Evolutionary conservation across 2,329 filamentous ascomycete genomes (phyloP).

Genomic region (Penicillium paneum): DNA sequence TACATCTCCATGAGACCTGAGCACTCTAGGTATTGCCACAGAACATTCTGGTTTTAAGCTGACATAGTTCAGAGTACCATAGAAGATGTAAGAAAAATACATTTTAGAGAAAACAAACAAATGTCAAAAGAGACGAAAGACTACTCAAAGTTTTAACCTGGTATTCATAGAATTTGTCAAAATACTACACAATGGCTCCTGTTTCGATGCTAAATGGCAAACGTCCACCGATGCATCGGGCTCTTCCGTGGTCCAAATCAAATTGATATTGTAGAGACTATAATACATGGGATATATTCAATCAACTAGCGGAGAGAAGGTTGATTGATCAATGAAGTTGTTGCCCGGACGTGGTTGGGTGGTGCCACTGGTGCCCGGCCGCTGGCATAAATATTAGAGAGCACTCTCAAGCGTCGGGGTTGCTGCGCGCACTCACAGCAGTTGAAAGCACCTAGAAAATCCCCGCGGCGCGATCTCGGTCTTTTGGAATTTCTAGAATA

Average conservation of each 20-base stretch:
- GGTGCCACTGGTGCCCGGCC: not conserved
- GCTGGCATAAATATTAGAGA: not conserved
- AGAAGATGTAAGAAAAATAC: not conserved
- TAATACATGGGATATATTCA: slow-evolving; percentile 24
- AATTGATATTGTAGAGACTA: slow-evolving; percentile 26
- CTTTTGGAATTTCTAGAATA: not conserved
- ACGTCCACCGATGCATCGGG: not conserved
- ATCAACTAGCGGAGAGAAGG: slow-evolving; percentile 18
- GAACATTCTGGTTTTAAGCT: not conserved
- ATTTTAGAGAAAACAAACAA: not conserved
- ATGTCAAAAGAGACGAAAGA: not conserved
- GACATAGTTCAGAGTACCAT: not conserved
- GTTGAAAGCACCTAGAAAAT: not conserved
- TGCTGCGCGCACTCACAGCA: not conserved
- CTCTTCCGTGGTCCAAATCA: not conserved
- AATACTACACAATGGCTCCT: not conserved
- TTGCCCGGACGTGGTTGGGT: not conserved
- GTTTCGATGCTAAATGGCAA: not conserved
- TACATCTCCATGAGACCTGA: not conserved
- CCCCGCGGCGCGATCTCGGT: not conserved
- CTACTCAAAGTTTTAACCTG: not conserved
- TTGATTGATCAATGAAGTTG: not conserved
- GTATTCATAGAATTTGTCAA: not conserved
- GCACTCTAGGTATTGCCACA: slow-evolving; percentile 10
- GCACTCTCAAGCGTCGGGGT: too few relatives aligned